These are phyloP conservation scores for Neurospora sp. DNA, from an alignment of 495 filamentous ascomycete genomes.

Conservation along the genomic window DNA sequence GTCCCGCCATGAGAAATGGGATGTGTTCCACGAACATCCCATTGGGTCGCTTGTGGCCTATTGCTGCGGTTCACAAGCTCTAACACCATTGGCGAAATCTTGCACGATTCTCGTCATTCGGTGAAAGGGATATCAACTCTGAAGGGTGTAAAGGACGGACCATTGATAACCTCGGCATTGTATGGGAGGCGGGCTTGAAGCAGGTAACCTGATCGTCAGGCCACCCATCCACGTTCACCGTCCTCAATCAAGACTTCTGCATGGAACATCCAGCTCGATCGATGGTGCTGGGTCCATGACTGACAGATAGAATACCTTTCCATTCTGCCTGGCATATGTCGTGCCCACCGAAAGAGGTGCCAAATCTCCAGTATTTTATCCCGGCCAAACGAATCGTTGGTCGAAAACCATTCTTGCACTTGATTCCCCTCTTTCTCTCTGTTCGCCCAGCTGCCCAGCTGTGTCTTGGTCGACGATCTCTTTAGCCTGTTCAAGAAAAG, in stretches of 20 bases:
- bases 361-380: not conserved
- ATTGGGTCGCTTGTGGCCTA: not conserved
- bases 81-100: not conserved
- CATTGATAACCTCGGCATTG: not conserved
- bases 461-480: not conserved
- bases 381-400: too few relatives aligned
- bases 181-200: not conserved
- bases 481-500: not conserved
- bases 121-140: not conserved
- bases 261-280: not conserved
- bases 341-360: not conserved
- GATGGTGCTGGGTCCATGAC: not conserved
- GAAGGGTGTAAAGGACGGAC: not conserved
- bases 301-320: not conserved
- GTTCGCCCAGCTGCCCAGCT: not conserved
- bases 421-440: too few relatives aligned
- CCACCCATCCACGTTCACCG: not conserved
- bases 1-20: not conserved
- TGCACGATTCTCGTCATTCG: not conserved
- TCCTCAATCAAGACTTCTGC: too few relatives aligned
- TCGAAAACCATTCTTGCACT: too few relatives aligned
- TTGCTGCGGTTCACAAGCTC: not conserved
- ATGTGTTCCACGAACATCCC: not conserved
- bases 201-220: not conserved
- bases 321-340: not conserved